A percentile compares a stretch with the other conserved stretches of the same genome.
Evolutionary conservation across 306 rosid species (phyloP).

Genomic region (Trifolium pratense): DNA sequence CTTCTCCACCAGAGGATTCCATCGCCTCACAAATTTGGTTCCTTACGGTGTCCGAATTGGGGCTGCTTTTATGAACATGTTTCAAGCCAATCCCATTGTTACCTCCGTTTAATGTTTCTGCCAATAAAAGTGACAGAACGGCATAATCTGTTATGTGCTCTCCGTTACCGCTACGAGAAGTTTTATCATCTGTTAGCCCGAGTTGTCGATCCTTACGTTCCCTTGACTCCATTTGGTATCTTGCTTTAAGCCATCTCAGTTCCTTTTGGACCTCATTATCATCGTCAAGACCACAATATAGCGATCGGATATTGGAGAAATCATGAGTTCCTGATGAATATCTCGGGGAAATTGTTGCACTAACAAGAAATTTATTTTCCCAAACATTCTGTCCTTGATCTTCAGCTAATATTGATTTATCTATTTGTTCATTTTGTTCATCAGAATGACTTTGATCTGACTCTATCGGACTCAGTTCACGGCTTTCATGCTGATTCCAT

Average conservation of each 20-base stretch:
- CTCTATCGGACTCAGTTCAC: constrained; percentile 68
- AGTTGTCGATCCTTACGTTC: constrained; percentile 65
- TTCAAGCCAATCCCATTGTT: constrained; percentile 43
- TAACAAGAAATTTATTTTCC: constrained; percentile 38
- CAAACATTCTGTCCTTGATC: constrained; percentile 43
- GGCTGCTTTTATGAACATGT: constrained; percentile 51
- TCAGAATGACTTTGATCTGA: constrained; percentile 75
- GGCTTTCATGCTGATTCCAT: constrained; percentile 72
- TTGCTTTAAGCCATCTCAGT: constrained; percentile 83
- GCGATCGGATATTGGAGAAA: constrained; percentile 47
- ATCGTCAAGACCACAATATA: constrained; percentile 42
- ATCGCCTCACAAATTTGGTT: constrained; percentile 55
- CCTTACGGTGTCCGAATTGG: constrained; percentile 55
- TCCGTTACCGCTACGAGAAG: constrained; percentile 36
- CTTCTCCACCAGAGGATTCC: constrained; percentile 44
- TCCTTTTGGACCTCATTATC: constrained; percentile 59
- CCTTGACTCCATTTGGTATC: constrained; percentile 73
- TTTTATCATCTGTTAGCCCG: constrained; percentile 47
- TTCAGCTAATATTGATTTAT: constrained; percentile 43
- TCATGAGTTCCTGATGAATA: constrained; percentile 54
- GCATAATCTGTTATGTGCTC: constrained; percentile 47
- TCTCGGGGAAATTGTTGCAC: constrained; percentile 42
- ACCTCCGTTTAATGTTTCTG: constrained; percentile 45
- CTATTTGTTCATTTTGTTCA: constrained; percentile 66
- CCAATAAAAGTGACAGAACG: constrained; percentile 39